A percentile compares a stretch with the other conserved stretches of the same genome.
Evolutionary conservation across 2,329 filamentous ascomycete genomes (phyloP).

Genomic region (Verruconis gallopava): DNA sequence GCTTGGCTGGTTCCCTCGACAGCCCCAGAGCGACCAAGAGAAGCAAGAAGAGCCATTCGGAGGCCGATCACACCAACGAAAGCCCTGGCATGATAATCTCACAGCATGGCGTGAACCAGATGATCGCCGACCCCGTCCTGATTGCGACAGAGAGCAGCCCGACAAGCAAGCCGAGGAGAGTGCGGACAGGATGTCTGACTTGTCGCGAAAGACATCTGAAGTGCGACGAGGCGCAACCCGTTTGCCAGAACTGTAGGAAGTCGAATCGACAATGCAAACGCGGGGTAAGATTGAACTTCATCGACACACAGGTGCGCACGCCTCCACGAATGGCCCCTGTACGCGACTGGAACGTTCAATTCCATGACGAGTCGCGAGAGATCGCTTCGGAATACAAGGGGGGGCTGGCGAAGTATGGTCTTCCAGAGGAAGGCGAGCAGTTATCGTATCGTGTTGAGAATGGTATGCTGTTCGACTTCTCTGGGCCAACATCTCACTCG

Average conservation of each 20-base stretch:
- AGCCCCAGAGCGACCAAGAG: conserved; percentile 12
- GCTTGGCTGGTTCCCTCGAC: conserved; percentile 12
- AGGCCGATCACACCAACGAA: background rate
- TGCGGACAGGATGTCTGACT: conserved; percentile 81
- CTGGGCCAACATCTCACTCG: conserved; percentile 15
- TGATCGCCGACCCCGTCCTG: conserved; percentile 11
- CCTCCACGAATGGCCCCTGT: conserved; percentile 51
- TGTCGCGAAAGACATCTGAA: conserved; percentile 84
- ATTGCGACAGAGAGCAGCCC: conserved; percentile 13
- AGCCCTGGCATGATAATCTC: conserved; percentile 8
- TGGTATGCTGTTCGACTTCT: conserved; percentile 1
- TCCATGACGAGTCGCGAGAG: conserved; percentile 76
- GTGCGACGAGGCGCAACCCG: conserved; percentile 63
- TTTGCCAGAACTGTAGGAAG: conserved; percentile 72
- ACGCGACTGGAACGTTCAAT: conserved; percentile 57
- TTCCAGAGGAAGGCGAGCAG: conserved; percentile 24
- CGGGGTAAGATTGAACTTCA: conserved; percentile 80
- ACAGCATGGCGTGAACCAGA: conserved; percentile 11
- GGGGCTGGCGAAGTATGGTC: conserved; percentile 60
- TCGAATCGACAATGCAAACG: conserved; percentile 76
- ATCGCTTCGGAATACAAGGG: conserved; percentile 86
- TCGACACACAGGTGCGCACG: conserved; percentile 62
- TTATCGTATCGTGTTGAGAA: background rate
- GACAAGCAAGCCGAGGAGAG: conserved; percentile 43
- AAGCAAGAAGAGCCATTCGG: conserved; percentile 3